phyloP scores from a whole-genome alignment of 352 stramenopile species.

The Globisporangium viniferum region DNA sequence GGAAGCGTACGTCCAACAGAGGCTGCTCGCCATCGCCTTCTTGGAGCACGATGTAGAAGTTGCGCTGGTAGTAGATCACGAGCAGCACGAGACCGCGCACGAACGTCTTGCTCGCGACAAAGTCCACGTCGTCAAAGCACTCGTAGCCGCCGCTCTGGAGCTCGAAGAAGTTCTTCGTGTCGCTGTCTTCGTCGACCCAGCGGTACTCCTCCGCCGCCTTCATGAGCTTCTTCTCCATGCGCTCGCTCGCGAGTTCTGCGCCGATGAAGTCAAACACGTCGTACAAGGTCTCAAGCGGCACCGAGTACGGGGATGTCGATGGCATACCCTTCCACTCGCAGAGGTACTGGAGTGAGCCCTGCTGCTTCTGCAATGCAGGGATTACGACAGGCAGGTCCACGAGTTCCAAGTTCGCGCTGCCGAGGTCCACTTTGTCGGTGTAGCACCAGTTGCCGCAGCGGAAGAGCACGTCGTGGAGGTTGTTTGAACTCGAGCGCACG shows the following conservation, averaged over 20 bases:
- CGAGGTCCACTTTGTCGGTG: conserved; percentile 86
- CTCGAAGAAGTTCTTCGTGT: conserved; percentile 91
- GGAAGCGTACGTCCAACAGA: conserved; percentile 93
- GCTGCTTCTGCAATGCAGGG: conserved; percentile 91
- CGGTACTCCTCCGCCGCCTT: conserved; percentile 79
- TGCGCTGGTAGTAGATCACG: conserved; percentile 84
- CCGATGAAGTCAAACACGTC: conserved; percentile 85
- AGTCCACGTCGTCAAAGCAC: conserved; percentile 81
- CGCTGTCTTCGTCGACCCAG: conserved; percentile 89
- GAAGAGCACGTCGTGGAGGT: conserved; percentile 90
- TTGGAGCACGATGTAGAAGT: conserved; percentile 91
- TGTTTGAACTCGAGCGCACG: conserved; percentile 63
- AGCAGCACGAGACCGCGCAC: conserved; percentile 77
- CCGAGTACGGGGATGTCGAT: conserved; percentile 59
- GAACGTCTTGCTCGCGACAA: conserved; percentile 88
- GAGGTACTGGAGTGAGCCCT: conserved; percentile 89
- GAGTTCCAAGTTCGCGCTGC: conserved; percentile 75
- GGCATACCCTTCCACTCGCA: conserved; percentile 87
- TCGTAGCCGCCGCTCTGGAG: conserved; percentile 87
- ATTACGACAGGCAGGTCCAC: conserved; percentile 88
- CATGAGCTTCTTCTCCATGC: conserved; percentile 84
- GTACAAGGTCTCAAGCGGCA: conserved; percentile 74
- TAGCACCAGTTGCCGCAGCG: conserved; percentile 96
- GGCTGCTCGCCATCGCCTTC: conserved; percentile 89
- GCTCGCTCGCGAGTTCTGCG: conserved; percentile 74